phyloP scores from a whole-genome alignment of 208 protist species.

The Porcisia deanei region DNA sequence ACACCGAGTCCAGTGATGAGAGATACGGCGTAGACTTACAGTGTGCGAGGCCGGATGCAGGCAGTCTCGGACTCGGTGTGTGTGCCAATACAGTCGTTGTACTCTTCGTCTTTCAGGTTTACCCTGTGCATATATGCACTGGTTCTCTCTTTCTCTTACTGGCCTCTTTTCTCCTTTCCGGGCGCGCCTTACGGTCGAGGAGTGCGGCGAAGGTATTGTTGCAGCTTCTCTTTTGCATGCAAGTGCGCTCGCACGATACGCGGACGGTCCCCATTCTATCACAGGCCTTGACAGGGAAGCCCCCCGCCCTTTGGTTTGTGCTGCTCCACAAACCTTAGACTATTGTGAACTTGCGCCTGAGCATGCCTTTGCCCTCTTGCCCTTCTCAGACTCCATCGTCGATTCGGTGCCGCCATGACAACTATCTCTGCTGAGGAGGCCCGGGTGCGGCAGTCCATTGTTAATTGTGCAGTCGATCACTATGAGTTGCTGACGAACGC shows the following conservation, averaged over 20 bases:
- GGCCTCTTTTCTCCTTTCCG: neutral
- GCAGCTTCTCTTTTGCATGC: neutral
- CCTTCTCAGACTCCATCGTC: neutral
- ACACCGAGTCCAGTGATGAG: neutral
- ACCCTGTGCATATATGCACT: neutral
- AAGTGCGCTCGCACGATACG: neutral
- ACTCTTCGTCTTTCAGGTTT: neutral
- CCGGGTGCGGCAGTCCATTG: slow-evolving; percentile 53
- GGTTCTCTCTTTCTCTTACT: neutral
- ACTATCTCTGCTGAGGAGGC: slow-evolving; percentile 33
- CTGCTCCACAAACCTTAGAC: neutral
- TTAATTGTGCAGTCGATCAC: slow-evolving; percentile 68
- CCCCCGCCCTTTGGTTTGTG: neutral
- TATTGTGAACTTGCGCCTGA: neutral
- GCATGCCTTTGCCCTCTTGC: neutral
- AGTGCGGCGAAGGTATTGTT: neutral
- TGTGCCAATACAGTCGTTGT: neutral
- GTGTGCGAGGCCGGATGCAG: neutral
- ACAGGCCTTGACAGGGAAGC: neutral
- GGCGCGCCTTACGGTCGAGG: neutral
- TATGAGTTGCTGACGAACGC: slow-evolving; percentile 62
- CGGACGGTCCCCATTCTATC: neutral
- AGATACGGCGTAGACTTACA: neutral
- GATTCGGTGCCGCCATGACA: slow-evolving; percentile 5
- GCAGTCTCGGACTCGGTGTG: neutral